These are phyloP conservation scores for Trypanosoma rangeli DNA, from an alignment of 208 protist genomes.

Conservation along the genomic window DNA sequence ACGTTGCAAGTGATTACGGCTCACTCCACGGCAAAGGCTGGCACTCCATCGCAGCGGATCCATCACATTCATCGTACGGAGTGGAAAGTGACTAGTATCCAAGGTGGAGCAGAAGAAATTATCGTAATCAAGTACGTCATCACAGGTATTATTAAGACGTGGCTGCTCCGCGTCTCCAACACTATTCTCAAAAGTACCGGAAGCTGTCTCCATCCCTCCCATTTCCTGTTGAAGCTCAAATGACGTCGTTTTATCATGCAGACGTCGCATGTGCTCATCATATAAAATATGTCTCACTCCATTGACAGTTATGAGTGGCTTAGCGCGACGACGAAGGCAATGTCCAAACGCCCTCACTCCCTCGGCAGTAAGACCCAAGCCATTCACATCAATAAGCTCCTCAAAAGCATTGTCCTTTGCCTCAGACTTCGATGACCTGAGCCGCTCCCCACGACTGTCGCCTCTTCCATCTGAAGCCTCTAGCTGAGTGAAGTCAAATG, in stretches of 20 bases:
- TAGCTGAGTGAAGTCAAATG: conserved; percentile 58
- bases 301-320: conserved; percentile 72
- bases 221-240: conserved; percentile 13
- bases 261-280: conserved; percentile 45
- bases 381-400: conserved; percentile 16
- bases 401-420: neutral
- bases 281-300: conserved; percentile 71
- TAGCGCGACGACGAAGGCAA: conserved; percentile 53
- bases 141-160: conserved; percentile 39
- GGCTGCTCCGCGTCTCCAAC: neutral
- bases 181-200: conserved; percentile 5
- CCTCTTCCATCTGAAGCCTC: conserved; percentile 54
- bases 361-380: conserved; percentile 68
- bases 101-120: conserved; percentile 59
- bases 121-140: conserved; percentile 34
- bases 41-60: conserved; percentile 91
- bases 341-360: conserved; percentile 60
- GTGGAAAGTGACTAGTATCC: conserved; percentile 68
- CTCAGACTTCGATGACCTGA: conserved; percentile 3
- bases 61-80: conserved; percentile 89
- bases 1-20: conserved; percentile 81
- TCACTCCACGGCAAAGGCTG: conserved; percentile 88
- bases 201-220: conserved; percentile 2
- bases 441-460: neutral
- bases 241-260: conserved; percentile 30